Evolutionary conservation across 2,329 filamentous ascomycete species (phyloP), one percentile per base, ranked within the genome.

Genomic region (Didymella arachidicola): DNA sequence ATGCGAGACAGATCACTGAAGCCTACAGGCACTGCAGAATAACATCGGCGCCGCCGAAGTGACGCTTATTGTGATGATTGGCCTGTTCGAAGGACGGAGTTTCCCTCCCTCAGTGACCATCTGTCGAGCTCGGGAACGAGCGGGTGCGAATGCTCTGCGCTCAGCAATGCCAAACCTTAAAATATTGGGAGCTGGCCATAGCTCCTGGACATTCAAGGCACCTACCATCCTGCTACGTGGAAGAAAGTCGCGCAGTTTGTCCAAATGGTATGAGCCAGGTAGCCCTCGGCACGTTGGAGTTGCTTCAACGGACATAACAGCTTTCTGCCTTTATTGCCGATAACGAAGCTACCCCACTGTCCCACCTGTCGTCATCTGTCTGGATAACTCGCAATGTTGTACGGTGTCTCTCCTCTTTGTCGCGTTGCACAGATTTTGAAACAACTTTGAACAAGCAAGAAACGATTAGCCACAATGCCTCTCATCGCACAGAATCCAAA

Each of bases 401-500:
- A 34, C 42, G 47, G 26, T 7, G 2, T 46, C 32, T 27, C 51
- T 52, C 22, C 48, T 44, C 38, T 42, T 45, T 30, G 18, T 34
- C 57, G 51, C 36, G n/a, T 54, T 5, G 45, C 46, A 34, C 45
- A 60, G 18, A 42, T 56, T 26, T 47, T 42, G 14, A 47, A 27
- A 38, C 43, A 57, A n/a, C 36, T 57, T 22, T 36, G 43, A 25
- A 41, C 3, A 42, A 10, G 29, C 2, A 47, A 47, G 3, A 44
- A 22, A 14, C 22, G 42, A 22, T 7, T 44, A 12, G 27, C 42
- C 48, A 67, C 61, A 22, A 72, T 72, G 70, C 70, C 69, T 57
- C 64, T 72, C 27, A 59, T 72, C 25, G 65, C 70, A 19, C 65
- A 77, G 45, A 79, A 78, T 51, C 77, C 77, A 54, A 89, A 87